Evolutionary conservation across 2,329 filamentous ascomycete genomes (phyloP), one percentile per base, ranked within the genome.

Genomic region (Botrytis cinerea): DNA sequence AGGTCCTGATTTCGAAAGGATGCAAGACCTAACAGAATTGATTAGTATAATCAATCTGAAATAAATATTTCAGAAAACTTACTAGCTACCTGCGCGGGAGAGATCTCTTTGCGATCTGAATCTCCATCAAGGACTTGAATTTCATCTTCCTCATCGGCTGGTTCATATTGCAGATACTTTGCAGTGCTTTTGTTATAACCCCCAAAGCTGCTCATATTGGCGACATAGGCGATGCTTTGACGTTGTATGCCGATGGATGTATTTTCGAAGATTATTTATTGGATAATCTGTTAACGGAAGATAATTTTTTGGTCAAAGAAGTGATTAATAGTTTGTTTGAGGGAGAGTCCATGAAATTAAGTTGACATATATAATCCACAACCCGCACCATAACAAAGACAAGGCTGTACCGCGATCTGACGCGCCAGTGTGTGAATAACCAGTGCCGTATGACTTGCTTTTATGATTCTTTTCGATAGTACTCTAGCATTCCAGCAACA

Each of bases 341-440:
- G 14, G 10, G 63, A 22, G 5, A 2, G 28, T 18, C 16, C n/a
- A 45, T n/a, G 45, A 25, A 16, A n/a, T 28, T 12, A 25, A 7
- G 7, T n/a, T 51, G 20, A 45, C 28, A 45, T 18, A 1, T 51
- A 4, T 67, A 67, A n/a, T 28, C 10, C n/a, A 20, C 35, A 20
- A 32, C 7, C 18, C 4, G 9, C 6, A 25, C 14, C 18, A 4
- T 7, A 20, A 9, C 0, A 14, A 8, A 6, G 14, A 2, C 10
- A 40, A 16, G 9, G 2, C 14, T 12, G 8, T 40, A 4, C 14
- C 5, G 2, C 4, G 25, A 61, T 12, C 10, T 14, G n/a, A 16
- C 1, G 22, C 2, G 1, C 16, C 45, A 64, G 18, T 32, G 4
- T 1, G 9, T 25, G 28, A 4, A 8, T n/a, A n/a, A 25, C 12